phyloP scores from a whole-genome alignment of 495 filamentous ascomycete genomes.

The Penicillium mononematosum region DNA sequence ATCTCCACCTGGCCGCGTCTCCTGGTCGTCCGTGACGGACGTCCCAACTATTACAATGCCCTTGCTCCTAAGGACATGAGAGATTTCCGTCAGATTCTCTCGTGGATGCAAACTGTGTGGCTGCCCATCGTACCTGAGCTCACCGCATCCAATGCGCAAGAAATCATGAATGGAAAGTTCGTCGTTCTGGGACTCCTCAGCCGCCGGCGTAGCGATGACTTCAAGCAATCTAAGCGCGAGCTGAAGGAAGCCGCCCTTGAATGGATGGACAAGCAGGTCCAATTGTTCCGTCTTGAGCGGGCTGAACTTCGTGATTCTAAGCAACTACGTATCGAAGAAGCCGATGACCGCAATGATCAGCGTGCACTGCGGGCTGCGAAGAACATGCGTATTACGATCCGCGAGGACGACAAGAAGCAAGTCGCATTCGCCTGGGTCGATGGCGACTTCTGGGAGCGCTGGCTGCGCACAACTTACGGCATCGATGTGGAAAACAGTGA shows the following conservation, averaged over 20 bases:
- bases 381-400: conserved; percentile 85
- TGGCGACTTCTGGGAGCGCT: conserved; percentile 94
- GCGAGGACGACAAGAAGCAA: conserved; percentile 80
- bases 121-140: conserved; percentile 96
- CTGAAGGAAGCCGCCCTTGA: conserved; percentile 93
- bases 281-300: conserved; percentile 83
- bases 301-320: conserved; percentile 92
- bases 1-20: conserved; percentile 93
- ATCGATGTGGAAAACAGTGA: conserved; percentile 83
- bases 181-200: conserved; percentile 90
- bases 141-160: conserved; percentile 81
- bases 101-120: conserved; percentile 96
- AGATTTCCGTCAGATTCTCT: conserved; percentile 73
- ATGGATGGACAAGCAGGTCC: conserved; percentile 95
- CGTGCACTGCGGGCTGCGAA: conserved; percentile 84
- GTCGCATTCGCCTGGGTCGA: conserved; percentile 99
- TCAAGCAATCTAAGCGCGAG: conserved; percentile 74
- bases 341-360: conserved; percentile 89
- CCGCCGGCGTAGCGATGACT: conserved; percentile 75
- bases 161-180: conserved; percentile 91
- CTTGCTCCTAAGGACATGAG: conserved; percentile 87
- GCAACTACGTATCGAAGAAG: conserved; percentile 92
- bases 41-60: conserved; percentile 81
- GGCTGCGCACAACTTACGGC: conserved; percentile 91
- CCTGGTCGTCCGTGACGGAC: conserved; percentile 83